These are phyloP conservation scores for Metrosideros polymorpha DNA, from an alignment of 441 rosid genomes.

Conservation along the genomic window DNA sequence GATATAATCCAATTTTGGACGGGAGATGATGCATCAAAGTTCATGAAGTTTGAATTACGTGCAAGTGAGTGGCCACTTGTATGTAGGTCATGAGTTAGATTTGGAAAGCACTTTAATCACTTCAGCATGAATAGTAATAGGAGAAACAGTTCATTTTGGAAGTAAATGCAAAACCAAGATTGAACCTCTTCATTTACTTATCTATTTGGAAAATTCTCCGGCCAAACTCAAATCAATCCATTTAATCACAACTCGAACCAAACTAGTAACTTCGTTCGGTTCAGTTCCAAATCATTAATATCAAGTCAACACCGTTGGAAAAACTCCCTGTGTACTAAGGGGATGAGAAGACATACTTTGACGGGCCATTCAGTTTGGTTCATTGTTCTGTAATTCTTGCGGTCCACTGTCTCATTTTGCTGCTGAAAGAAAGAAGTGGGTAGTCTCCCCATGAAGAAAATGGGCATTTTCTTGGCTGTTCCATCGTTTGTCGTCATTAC, in stretches of 20 bases:
- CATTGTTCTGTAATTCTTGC: neutral
- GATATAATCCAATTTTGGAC: neutral
- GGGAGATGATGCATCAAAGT: neutral
- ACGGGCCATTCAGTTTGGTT: neutral
- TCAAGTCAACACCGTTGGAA: too few relatives aligned
- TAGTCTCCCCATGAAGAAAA: neutral
- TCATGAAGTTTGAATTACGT: neutral
- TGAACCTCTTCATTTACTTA: neutral
- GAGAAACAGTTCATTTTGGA: neutral
- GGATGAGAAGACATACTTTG: too few relatives aligned
- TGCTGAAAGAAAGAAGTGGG: neutral
- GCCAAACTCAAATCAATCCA: too few relatives aligned
- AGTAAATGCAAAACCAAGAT: neutral
- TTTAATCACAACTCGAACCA: too few relatives aligned
- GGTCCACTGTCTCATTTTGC: neutral
- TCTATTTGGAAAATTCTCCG: too few relatives aligned
- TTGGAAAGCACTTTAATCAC: neutral
- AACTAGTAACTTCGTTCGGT: too few relatives aligned
- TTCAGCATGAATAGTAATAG: neutral
- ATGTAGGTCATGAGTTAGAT: neutral
- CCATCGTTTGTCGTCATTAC: neutral
- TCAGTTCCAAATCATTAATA: too few relatives aligned
- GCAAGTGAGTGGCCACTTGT: neutral
- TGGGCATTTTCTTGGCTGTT: neutral
- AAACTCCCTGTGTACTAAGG: too few relatives aligned